Percentiles rank a stretch among this genome's conserved stretches.
Conservation (phyloP, 1,139 yeast genomes). For the Yamadazyma spencermartinsiae region DNA sequence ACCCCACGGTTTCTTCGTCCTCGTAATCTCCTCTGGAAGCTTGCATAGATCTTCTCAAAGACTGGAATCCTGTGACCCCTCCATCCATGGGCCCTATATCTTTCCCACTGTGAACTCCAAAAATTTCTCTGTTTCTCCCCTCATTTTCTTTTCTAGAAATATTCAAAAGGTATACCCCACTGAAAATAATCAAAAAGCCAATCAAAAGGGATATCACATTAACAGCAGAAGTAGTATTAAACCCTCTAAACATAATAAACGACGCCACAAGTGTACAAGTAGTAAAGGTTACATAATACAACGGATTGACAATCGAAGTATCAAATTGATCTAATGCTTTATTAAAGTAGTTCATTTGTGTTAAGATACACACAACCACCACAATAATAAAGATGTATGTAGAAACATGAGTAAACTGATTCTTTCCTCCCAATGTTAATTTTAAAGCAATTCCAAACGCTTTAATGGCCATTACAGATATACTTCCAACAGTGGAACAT, state of each 20-base stretch:
- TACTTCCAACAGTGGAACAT: conserved; percentile 88
- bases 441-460: conserved; percentile 93
- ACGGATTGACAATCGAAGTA: conserved; percentile 88
- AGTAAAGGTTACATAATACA: conserved; percentile 89
- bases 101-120: conserved; percentile 58
- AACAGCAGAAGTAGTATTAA: conserved; percentile 79
- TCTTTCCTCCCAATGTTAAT: conserved; percentile 82
- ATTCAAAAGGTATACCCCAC: conserved; percentile 84
- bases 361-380: conserved; percentile 77
- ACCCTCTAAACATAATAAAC: conserved; percentile 82
- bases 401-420: conserved; percentile 82
- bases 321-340: conserved; percentile 92
- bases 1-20: conserved; percentile 55
- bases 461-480: conserved; percentile 88
- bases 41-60: conserved; percentile 66
- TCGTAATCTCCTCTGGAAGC: conserved; percentile 52
- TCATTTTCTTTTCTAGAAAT: conserved; percentile 70
- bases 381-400: conserved; percentile 80
- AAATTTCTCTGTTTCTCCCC: conserved; percentile 55
- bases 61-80: conserved; percentile 74
- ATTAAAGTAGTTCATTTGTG: conserved; percentile 93
- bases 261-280: conserved; percentile 87
- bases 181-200: conserved; percentile 83
- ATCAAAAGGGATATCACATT: conserved; percentile 82
- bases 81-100: conserved; percentile 75